Base-by-base conservation (phyloP, 805 yeast genomes). In the Kuraishia molischiana region DNA sequence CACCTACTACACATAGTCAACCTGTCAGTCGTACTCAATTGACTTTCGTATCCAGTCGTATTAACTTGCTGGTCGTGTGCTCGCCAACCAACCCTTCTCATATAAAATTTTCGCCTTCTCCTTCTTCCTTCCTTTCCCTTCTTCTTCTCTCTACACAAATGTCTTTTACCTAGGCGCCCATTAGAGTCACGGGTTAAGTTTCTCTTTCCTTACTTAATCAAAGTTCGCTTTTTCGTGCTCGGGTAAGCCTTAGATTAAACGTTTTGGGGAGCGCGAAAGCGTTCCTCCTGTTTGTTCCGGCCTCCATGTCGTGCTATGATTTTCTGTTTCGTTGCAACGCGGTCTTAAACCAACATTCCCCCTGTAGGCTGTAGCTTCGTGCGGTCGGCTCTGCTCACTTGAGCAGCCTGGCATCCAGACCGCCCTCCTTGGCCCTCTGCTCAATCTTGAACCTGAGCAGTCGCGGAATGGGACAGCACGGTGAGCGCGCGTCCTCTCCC, bases 221-320 rank as follows among this genome's bases (percentile, higher is more conserved):
- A 51, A 51, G 48, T 34, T 28, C 38, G 60, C 67, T 59, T 22
- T 64, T 72, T 72, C 85, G 95, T 84, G 95, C 95, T 84, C 89
- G 92, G 92, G 92, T 83, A 64, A 66, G 84, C 83, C 92, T 82
- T 72, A 84, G 89, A 84, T 62, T 40, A 63, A 75, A n/a, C n/a
- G n/a, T n/a, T n/a, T 50, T 44, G 41, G 39, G 36, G 45, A 41
- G 32, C 36, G 40, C 43, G 50, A 45, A 47, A 61, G 36, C 35
- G n/a, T n/a, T n/a, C 37, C 35, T 39, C 39, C 39, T 42, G 72
- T 68, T 69, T 59, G 56, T 56, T 59, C 68, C 69, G 74, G 73
- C 70, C 68, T 53, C 60, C 62, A 63, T 67, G 79, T 67, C 80
- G 79, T 64, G 72, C 69, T 66, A 61, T 51, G 54, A 49, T 48